Evolutionary conservation across 106 monocot species (phyloP).

Genomic region (Acorus gramineus): DNA sequence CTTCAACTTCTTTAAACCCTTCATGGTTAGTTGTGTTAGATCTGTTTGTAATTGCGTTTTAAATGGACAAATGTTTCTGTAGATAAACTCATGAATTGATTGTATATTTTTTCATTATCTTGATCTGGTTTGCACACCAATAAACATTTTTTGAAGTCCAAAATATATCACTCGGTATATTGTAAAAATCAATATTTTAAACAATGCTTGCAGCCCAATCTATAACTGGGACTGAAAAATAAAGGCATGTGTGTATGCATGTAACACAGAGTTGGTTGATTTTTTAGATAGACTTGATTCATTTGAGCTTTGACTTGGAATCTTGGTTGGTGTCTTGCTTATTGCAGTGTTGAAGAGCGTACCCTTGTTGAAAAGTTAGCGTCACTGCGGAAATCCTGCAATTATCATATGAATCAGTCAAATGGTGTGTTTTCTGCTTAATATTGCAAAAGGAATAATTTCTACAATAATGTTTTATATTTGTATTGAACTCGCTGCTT

Average conservation of each 20-base stretch:
- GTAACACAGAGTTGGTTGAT: neutral
- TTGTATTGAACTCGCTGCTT: neutral
- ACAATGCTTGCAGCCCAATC: too few species aligned
- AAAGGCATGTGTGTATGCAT: neutral
- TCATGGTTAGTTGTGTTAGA: too few species aligned
- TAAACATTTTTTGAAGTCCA: too few species aligned
- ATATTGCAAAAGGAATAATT: too few species aligned
- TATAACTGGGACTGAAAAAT: too few species aligned
- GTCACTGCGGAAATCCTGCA: constrained; percentile 22
- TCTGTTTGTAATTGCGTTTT: too few species aligned
- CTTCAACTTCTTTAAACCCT: neutral
- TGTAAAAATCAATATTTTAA: too few species aligned
- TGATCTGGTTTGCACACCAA: too few species aligned
- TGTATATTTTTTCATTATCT: too few species aligned
- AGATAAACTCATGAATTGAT: too few species aligned
- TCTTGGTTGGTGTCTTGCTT: neutral
- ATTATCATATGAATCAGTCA: constrained; percentile 12
- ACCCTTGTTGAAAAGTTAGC: constrained; percentile 50
- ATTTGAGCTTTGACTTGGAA: neutral
- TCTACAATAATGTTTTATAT: constrained; percentile 4
- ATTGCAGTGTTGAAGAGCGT: constrained; percentile 48
- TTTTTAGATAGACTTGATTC: neutral
- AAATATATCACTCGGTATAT: too few species aligned
- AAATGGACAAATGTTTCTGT: too few species aligned
- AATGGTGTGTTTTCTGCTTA: constrained; percentile 3